A percentile compares a stretch with the other conserved stretches of the same genome.
These are phyloP conservation scores for Ganoderma leucocontextum DNA, from an alignment of 1,284 basidiomycete genomes.

Conservation along the genomic window DNA sequence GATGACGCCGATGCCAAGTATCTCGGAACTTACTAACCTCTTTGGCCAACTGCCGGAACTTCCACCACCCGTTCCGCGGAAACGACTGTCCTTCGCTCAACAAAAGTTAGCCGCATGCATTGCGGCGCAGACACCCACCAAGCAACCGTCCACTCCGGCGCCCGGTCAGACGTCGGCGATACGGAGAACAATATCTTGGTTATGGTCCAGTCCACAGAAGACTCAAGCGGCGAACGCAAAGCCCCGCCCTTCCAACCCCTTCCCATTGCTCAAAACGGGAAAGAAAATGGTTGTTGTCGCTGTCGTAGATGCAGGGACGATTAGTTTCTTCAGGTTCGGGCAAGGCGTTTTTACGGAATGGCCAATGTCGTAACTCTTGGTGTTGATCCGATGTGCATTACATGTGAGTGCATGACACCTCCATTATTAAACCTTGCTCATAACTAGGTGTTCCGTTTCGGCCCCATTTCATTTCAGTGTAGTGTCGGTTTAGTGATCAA, in stretches of 20 bases:
- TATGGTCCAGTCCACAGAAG: constrained; percentile 20
- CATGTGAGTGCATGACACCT: background rate
- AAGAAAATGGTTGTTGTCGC: constrained; percentile 89
- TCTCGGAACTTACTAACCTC: constrained; percentile 71
- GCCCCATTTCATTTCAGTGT: no score
- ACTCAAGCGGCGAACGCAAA: constrained; percentile 17
- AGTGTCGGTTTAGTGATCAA: background rate
- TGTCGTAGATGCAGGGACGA: constrained; percentile 89
- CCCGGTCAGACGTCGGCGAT: constrained; percentile 17
- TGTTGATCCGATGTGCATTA: background rate
- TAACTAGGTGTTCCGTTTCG: background rate
- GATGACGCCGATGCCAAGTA: constrained; percentile 75
- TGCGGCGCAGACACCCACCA: constrained; percentile 8
- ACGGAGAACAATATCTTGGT: constrained; percentile 32
- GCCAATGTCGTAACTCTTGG: constrained; percentile 60
- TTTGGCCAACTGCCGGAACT: constrained; percentile 73
- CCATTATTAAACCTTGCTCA: background rate
- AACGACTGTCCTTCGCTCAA: constrained; percentile 36
- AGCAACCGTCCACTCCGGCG: constrained; percentile 8
- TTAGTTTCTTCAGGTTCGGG: constrained; percentile 90
- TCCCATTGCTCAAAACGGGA: constrained; percentile 83
- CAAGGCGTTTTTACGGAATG: constrained; percentile 87
- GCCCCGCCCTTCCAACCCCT: constrained; percentile 59
- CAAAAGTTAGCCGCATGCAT: constrained; percentile 33
- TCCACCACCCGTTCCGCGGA: constrained; percentile 44